A percentile compares a stretch with the other conserved stretches of the same genome.
Conservation (phyloP, 768 basidiomycete species). For the Chlorophyllum brunneum region DNA sequence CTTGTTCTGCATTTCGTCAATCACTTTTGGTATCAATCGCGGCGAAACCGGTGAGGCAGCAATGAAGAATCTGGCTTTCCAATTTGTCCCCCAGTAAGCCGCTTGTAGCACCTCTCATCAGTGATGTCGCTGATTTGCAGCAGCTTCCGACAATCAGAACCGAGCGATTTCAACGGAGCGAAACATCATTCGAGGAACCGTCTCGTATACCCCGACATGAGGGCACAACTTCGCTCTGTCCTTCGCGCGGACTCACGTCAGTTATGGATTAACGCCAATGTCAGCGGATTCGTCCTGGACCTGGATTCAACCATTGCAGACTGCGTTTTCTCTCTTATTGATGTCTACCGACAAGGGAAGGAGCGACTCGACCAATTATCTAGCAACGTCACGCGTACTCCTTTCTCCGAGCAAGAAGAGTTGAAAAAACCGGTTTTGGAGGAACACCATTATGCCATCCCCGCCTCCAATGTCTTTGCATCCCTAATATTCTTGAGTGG, state of each 20-base stretch:
- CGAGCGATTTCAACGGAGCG: conserved; percentile 68
- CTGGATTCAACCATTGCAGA: conserved; percentile 78
- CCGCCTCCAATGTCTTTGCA: conserved; percentile 58
- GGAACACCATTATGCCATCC: conserved; percentile 33
- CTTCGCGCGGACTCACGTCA: conserved; percentile 44
- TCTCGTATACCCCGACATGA: conserved; percentile 79
- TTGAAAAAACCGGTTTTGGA: conserved; percentile 20
- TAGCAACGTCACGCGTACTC: conserved; percentile 46
- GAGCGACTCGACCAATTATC: conserved; percentile 69
- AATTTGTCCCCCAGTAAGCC: conserved; percentile 75
- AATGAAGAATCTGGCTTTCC: conserved; percentile 74
- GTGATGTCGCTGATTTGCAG: conserved; percentile 10
- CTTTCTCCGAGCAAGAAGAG: conserved; percentile 22
- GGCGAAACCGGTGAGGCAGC: conserved; percentile 77
- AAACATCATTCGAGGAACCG: conserved; percentile 67
- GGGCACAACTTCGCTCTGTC: conserved; percentile 62
- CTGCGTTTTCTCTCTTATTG: conserved; percentile 76
- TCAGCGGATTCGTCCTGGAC: conserved; percentile 84
- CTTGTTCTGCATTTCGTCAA: conserved; percentile 74
- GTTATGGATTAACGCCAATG: conserved; percentile 60
- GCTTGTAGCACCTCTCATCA: not conserved
- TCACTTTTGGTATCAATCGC: conserved; percentile 68
- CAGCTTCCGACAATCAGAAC: conserved; percentile 75
- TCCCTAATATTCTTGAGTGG: conserved; percentile 83
- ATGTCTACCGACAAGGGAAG: conserved; percentile 81